These are phyloP conservation scores for Serendipita sp. DNA, from an alignment of 768 basidiomycete species.

Conservation along the genomic window DNA sequence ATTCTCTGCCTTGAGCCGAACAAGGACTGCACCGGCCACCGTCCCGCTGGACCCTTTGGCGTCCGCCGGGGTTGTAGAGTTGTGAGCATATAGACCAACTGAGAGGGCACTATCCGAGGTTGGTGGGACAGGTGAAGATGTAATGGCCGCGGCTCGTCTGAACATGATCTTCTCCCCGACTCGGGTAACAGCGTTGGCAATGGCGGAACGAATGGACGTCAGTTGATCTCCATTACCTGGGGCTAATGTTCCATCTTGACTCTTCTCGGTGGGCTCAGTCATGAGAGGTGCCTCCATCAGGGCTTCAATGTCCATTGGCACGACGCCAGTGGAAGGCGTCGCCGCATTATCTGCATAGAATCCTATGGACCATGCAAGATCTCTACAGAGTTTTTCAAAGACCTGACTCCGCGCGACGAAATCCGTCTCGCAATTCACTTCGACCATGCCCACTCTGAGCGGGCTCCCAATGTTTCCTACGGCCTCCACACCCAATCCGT, in stretches of 20 bases:
- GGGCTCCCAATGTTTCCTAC: neutral
- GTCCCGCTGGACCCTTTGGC: constrained; percentile 43
- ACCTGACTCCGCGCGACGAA: constrained; percentile 80
- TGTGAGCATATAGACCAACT: constrained; percentile 11
- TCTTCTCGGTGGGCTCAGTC: constrained; percentile 9
- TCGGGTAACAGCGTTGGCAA: constrained; percentile 54
- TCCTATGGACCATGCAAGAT: constrained; percentile 74
- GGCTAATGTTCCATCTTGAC: constrained; percentile 19
- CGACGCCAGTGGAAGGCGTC: neutral
- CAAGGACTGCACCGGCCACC: constrained; percentile 39
- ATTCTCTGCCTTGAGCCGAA: constrained; percentile 25
- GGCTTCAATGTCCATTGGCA: neutral
- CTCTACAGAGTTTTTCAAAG: constrained; percentile 57
- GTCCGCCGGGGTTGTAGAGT: constrained; percentile 14
- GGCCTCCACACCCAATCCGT: constrained; percentile 34
- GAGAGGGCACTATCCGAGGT: constrained; percentile 21
- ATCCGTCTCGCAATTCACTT: constrained; percentile 93
- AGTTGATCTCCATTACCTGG: constrained; percentile 21
- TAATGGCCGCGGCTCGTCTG: constrained; percentile 37
- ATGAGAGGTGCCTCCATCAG: constrained; percentile 11
- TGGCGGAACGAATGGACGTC: constrained; percentile 40
- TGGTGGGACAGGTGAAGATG: constrained; percentile 23
- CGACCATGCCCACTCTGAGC: constrained; percentile 64
- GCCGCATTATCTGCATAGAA: constrained; percentile 38
- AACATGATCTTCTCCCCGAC: constrained; percentile 67